Percentiles rank a stretch among this genome's conserved stretches.
phyloP scores from a whole-genome alignment of 805 yeast species.

The Starmerella floricola region DNA sequence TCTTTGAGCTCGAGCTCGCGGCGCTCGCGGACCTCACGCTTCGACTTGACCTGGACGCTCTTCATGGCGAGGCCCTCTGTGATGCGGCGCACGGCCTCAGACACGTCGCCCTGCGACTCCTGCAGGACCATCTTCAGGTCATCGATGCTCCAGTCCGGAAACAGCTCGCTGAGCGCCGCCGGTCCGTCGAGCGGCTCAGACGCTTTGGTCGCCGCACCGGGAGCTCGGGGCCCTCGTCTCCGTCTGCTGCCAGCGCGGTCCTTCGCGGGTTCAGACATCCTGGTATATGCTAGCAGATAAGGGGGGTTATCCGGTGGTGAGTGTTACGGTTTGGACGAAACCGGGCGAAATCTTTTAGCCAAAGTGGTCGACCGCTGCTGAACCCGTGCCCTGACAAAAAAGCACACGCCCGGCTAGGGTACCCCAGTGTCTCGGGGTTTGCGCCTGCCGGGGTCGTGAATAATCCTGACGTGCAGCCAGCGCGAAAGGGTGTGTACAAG shows the following conservation, averaged over 20 bases:
- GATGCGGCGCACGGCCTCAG: slow-evolving; percentile 71
- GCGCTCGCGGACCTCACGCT: slow-evolving; percentile 36
- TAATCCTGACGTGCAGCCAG: no score
- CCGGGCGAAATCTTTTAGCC: no score
- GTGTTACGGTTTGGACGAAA: neutral
- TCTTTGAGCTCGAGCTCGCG: slow-evolving; percentile 31
- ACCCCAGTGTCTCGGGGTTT: no score
- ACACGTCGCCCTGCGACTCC: slow-evolving; percentile 63
- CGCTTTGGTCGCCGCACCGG: neutral
- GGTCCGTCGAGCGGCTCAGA: slow-evolving; percentile 5
- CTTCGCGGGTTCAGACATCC: slow-evolving; percentile 17
- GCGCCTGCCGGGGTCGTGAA: no score
- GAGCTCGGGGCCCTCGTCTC: slow-evolving; percentile 8
- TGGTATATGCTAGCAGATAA: neutral
- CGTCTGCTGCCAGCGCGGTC: slow-evolving; percentile 12
- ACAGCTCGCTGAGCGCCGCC: slow-evolving; percentile 61
- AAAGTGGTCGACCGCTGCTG: no score
- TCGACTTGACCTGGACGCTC: slow-evolving; percentile 72
- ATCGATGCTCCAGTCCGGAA: slow-evolving; percentile 87
- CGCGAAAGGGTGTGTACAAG: no score
- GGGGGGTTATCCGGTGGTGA: neutral
- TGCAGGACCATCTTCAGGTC: slow-evolving; percentile 65
- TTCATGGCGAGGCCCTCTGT: slow-evolving; percentile 79
- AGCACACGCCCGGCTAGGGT: no score
- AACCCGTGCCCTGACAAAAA: no score